A percentile compares a stretch with the other conserved stretches of the same genome.
Evolutionary conservation across 2,329 filamentous ascomycete species (phyloP).

Genomic region (Fusarium sp.): DNA sequence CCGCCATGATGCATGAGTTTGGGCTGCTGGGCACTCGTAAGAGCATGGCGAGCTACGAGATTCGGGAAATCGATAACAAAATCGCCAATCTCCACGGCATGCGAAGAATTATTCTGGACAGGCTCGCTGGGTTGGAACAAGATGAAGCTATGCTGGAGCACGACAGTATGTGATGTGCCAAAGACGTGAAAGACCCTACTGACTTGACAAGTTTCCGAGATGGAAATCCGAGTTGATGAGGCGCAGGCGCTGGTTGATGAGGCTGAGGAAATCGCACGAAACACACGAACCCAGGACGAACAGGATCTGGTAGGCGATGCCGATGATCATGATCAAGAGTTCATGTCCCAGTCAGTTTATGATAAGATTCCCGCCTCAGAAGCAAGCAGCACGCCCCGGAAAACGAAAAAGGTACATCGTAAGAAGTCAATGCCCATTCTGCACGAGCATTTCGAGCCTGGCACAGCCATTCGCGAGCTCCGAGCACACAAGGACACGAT

Average conservation of each 20-base stretch:
- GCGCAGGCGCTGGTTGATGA: slow-evolving; percentile 68
- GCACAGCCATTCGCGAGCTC: slow-evolving; percentile 86
- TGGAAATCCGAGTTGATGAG: slow-evolving; percentile 69
- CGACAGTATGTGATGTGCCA: slow-evolving; percentile 69
- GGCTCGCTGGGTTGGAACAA: slow-evolving; percentile 85
- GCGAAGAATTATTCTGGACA: slow-evolving; percentile 89
- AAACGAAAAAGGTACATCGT: slow-evolving; percentile 64
- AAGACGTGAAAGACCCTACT: slow-evolving; percentile 36
- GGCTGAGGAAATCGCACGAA: slow-evolving; percentile 63
- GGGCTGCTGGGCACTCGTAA: slow-evolving; percentile 94
- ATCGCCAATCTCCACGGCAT: slow-evolving; percentile 92
- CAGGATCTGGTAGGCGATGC: slow-evolving; percentile 62
- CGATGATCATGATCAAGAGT: slow-evolving; percentile 63
- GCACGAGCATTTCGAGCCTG: slow-evolving; percentile 93
- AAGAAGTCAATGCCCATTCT: slow-evolving; percentile 92
- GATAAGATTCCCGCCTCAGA: slow-evolving; percentile 78
- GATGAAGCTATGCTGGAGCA: slow-evolving; percentile 92
- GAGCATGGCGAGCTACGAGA: slow-evolving; percentile 97
- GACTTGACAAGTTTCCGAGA: slow-evolving; percentile 65
- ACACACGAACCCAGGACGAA: slow-evolving; percentile 62
- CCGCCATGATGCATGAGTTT: slow-evolving; percentile 81
- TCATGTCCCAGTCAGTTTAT: slow-evolving; percentile 99
- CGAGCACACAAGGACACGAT: slow-evolving; percentile 89
- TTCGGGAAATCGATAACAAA: slow-evolving; percentile 95
- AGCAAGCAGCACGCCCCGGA: slow-evolving; percentile 57